Conservation (phyloP, 805 yeast genomes). For the Pichia kluyveri region DNA sequence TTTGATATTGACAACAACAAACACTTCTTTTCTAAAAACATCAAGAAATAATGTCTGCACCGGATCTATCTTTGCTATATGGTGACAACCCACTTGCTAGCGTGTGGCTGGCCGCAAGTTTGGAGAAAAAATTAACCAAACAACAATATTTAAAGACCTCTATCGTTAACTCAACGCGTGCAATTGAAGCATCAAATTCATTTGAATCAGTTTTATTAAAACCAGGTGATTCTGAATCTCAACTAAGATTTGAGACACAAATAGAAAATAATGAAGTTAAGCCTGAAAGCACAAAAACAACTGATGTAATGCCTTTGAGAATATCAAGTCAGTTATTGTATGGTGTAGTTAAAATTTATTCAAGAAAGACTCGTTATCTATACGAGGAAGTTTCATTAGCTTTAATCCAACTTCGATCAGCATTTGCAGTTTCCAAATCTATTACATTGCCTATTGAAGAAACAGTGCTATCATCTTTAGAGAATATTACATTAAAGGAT, state of each 20-base stretch:
- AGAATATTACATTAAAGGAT: conserved; percentile 58
- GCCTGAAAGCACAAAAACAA: conserved; percentile 4
- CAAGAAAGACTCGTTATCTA: conserved; percentile 74
- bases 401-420: conserved; percentile 57
- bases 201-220: not conserved
- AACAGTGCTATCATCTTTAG: conserved; percentile 52
- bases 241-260: conserved; percentile 2
- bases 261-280: not conserved
- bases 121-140: conserved; percentile 68
- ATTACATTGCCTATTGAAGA: conserved; percentile 53
- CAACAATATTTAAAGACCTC: conserved; percentile 66
- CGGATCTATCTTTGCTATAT: conserved; percentile 1
- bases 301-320: conserved; percentile 64
- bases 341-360: conserved; percentile 82
- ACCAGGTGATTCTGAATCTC: conserved; percentile 9
- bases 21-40: too few relatives aligned
- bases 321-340: conserved; percentile 78
- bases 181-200: conserved; percentile 39
- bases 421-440: conserved; percentile 42
- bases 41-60: not conserved
- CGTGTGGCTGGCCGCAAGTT: conserved; percentile 88
- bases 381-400: conserved; percentile 80
- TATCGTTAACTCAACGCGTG: conserved; percentile 56
- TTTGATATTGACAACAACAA: too few relatives aligned
- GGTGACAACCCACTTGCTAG: conserved; percentile 55